These are phyloP conservation scores for Cucumis sativus DNA, from an alignment of 306 rosid species.

Conservation along the genomic window DNA sequence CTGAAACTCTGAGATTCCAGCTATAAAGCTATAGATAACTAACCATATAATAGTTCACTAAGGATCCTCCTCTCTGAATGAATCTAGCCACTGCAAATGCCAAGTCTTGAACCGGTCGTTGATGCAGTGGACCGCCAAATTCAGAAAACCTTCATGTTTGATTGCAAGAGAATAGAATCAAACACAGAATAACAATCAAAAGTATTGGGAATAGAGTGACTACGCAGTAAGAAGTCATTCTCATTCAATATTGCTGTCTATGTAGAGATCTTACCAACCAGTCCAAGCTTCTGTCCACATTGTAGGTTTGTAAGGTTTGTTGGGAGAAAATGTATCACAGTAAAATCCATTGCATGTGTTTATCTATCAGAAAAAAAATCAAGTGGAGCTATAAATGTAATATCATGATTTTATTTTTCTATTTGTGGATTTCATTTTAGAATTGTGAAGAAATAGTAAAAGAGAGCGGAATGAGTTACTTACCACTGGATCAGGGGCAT, in stretches of 20 bases:
- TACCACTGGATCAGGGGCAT: slow-evolving; percentile 99
- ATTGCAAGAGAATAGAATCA: slow-evolving; percentile 1
- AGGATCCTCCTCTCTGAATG: slow-evolving; percentile 87
- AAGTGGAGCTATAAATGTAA: not conserved
- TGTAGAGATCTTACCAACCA: slow-evolving; percentile 50
- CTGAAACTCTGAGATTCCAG: not conserved
- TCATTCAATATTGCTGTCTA: not conserved
- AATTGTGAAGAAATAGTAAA: not conserved
- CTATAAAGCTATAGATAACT: slow-evolving; percentile 7
- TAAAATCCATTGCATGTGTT: slow-evolving; percentile 95
- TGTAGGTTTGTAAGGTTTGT: slow-evolving; percentile 76
- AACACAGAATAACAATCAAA: not conserved
- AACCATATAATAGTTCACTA: slow-evolving; percentile 92
- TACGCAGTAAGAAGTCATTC: not conserved
- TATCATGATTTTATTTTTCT: not conserved
- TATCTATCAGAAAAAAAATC: slow-evolving; percentile 31
- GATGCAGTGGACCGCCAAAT: slow-evolving; percentile 76
- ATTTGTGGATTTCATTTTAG: not conserved
- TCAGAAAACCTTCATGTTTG: slow-evolving; percentile 65
- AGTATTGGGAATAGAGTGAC: too few relatives aligned
- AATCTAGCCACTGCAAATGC: slow-evolving; percentile 79
- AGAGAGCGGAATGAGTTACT: slow-evolving; percentile 23
- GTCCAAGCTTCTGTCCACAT: slow-evolving; percentile 99
- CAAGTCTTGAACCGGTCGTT: slow-evolving; percentile 91
- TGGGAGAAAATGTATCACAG: slow-evolving; percentile 82